Evolutionary conservation across 768 basidiomycete species (phyloP).

Genomic region (Cystobasidium tubakii): DNA sequence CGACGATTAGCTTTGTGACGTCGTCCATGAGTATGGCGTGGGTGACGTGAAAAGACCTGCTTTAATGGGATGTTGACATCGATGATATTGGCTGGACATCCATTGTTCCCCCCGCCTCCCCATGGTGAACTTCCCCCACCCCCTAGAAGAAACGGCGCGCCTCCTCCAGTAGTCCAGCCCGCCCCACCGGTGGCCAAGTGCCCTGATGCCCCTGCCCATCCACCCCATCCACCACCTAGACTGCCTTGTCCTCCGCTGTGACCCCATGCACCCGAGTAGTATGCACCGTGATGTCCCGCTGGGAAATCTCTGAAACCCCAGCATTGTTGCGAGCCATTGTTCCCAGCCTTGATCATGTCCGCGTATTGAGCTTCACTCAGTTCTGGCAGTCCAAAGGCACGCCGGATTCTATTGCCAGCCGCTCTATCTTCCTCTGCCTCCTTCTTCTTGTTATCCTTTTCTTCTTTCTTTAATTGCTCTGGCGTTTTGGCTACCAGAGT

Average conservation of each 20-base stretch:
- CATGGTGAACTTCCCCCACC: too few species aligned
- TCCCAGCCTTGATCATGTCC: background rate
- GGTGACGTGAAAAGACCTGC: background rate
- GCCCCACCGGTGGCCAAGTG: too few species aligned
- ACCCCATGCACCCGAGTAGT: background rate
- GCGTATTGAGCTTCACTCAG: background rate
- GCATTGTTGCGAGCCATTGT: background rate
- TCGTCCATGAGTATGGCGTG: background rate
- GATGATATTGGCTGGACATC: background rate
- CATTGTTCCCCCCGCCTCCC: background rate
- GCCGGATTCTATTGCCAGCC: constrained; percentile 7
- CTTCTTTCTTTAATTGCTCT: background rate
- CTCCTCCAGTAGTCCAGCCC: too few species aligned
- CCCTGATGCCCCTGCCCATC: background rate
- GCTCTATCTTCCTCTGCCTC: constrained; percentile 6
- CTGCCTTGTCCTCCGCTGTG: background rate
- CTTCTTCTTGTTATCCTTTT: constrained; percentile 4
- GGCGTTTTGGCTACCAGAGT: background rate
- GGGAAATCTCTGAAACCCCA: background rate
- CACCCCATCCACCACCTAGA: background rate
- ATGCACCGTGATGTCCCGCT: background rate
- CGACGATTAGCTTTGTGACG: background rate
- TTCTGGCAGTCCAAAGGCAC: constrained; percentile 4
- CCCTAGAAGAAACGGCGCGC: background rate
- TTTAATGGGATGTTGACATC: background rate